phyloP scores from a whole-genome alignment of 2,329 filamentous ascomycete genomes.

The Scedosporium aurantiacum region DNA sequence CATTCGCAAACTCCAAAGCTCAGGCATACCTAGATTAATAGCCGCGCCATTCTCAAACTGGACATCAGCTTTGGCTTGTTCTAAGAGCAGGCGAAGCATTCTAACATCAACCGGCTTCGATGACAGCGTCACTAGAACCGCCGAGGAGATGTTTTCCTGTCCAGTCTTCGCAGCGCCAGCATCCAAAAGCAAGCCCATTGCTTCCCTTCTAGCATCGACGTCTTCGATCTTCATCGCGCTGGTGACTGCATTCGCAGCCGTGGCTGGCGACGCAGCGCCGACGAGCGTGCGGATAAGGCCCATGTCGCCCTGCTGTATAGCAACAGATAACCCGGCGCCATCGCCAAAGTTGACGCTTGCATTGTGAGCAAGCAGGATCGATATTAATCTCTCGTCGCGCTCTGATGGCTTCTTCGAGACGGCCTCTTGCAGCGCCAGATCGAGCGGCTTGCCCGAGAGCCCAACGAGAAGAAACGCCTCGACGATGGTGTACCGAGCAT shows the following conservation, averaged over 20 bases:
- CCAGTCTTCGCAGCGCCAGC: conserved; percentile 31
- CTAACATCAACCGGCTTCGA: conserved; percentile 37
- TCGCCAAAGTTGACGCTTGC: conserved; percentile 44
- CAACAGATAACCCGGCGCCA: conserved; percentile 34
- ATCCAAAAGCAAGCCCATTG: conserved; percentile 34
- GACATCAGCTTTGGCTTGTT: conserved; percentile 40
- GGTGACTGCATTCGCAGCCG: conserved; percentile 34
- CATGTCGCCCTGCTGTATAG: conserved; percentile 37
- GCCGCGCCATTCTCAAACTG: conserved; percentile 35
- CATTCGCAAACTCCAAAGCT: background rate
- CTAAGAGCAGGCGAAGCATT: conserved; percentile 36
- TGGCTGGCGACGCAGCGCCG: conserved; percentile 33
- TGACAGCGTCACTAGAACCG: conserved; percentile 30
- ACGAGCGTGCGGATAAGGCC: conserved; percentile 33
- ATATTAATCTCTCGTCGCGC: conserved; percentile 40
- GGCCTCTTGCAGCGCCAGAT: conserved; percentile 40
- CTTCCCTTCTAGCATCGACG: conserved; percentile 29
- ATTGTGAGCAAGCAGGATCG: conserved; percentile 38
- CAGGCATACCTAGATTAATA: conserved; percentile 23
- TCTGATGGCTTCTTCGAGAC: conserved; percentile 35
- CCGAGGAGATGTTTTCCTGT: conserved; percentile 28
- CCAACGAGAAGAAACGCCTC: conserved; percentile 39
- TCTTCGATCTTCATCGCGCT: conserved; percentile 36
- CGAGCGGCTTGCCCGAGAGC: conserved; percentile 32
- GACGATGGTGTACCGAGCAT: conserved; percentile 35